Evolutionary conservation across 768 basidiomycete genomes (phyloP).

Genomic region (Fomitopsis pulvina): DNA sequence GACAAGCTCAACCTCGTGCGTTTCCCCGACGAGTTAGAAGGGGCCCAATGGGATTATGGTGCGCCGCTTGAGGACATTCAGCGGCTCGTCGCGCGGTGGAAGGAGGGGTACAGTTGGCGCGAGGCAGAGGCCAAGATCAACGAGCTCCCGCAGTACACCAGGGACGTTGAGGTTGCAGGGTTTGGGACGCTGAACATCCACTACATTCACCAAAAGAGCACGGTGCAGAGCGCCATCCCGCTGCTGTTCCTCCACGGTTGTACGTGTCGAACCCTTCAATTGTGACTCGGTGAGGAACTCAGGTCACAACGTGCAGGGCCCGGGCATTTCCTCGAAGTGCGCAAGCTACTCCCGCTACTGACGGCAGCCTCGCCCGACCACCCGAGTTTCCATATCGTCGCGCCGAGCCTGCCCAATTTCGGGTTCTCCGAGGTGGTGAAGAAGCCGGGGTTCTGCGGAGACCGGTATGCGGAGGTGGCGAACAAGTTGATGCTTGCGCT

Average conservation of each 20-base stretch:
- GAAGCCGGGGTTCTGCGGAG: constrained; percentile 20
- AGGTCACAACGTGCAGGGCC: constrained; percentile 15
- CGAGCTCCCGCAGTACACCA: constrained; percentile 29
- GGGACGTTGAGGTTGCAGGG: constrained; percentile 26
- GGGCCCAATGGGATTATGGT: constrained; percentile 46
- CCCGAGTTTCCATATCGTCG: constrained; percentile 24
- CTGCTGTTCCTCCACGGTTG: constrained; percentile 27
- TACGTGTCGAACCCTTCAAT: constrained; percentile 8
- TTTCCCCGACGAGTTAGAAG: constrained; percentile 55
- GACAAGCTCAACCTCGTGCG: constrained; percentile 40
- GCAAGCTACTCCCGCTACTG: constrained; percentile 21
- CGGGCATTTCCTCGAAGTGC: constrained; percentile 20
- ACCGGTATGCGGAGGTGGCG: constrained; percentile 21
- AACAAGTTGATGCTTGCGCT: constrained; percentile 26
- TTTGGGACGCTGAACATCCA: constrained; percentile 28
- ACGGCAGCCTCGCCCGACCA: constrained; percentile 13
- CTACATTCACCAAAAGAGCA: constrained; percentile 28
- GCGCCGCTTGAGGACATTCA: constrained; percentile 21
- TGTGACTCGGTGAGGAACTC: constrained; percentile 1
- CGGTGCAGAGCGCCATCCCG: constrained; percentile 20
- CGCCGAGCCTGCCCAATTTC: constrained; percentile 21
- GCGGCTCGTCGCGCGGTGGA: constrained; percentile 23
- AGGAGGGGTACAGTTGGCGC: constrained; percentile 25
- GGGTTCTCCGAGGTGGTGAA: constrained; percentile 20
- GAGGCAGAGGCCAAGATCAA: constrained; percentile 26